Conservation (phyloP, 768 basidiomycete species). For the Suillus lakei region DNA sequence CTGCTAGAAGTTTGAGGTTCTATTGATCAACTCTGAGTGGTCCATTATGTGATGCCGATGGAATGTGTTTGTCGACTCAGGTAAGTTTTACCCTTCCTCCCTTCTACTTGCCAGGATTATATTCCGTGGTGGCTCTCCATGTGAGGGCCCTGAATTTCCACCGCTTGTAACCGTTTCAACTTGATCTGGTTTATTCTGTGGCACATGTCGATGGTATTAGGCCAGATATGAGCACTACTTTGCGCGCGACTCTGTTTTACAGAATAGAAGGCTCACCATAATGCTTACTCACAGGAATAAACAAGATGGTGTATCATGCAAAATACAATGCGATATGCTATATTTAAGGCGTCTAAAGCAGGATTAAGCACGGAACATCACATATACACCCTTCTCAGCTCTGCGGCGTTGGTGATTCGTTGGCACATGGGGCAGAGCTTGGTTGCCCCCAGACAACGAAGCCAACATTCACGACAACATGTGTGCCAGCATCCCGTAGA, state of each 20-base stretch:
- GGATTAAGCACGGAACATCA: slow-evolving; percentile 29
- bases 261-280: background rate
- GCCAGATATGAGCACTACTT: slow-evolving; percentile 82
- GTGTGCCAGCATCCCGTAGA: slow-evolving; percentile 91
- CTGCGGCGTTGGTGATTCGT: slow-evolving; percentile 78
- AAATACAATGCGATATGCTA: background rate
- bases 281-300: background rate
- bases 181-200: slow-evolving; percentile 52
- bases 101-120: slow-evolving; percentile 52
- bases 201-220: slow-evolving; percentile 70
- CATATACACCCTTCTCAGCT: slow-evolving; percentile 77
- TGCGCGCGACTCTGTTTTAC: slow-evolving; percentile 1
- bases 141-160: slow-evolving; percentile 30
- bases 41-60: background rate
- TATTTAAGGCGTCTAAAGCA: background rate
- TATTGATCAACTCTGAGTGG: background rate
- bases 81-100: slow-evolving; percentile 34
- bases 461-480: slow-evolving; percentile 82
- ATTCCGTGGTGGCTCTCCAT: slow-evolving; percentile 62
- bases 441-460: slow-evolving; percentile 81
- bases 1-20: background rate
- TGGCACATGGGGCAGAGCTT: slow-evolving; percentile 89
- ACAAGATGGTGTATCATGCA: background rate
- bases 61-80: background rate
- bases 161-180: slow-evolving; percentile 52